A percentile compares a stretch with the other conserved stretches of the same genome.
phyloP scores from a whole-genome alignment of 257 asterid species.

The Ajuga chamaepitys region DNA sequence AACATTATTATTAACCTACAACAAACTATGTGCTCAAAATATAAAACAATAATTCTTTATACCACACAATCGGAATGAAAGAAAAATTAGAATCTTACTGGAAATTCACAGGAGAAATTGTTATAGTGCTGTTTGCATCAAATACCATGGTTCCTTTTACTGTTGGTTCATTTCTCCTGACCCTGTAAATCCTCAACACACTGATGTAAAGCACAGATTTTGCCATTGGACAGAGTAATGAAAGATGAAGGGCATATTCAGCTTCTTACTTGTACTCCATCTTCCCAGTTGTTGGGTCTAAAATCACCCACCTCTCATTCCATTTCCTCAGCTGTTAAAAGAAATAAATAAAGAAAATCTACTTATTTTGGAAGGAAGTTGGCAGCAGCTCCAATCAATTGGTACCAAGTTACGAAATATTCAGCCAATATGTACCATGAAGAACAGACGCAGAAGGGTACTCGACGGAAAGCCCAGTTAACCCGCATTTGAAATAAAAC shows the following conservation, averaged over 20 bases:
- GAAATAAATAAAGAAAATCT: conserved; percentile 11
- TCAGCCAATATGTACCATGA: background rate
- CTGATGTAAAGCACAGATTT: background rate
- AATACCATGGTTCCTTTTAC: conserved; percentile 79
- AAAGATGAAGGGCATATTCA: background rate
- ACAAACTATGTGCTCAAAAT: background rate
- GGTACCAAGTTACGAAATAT: background rate
- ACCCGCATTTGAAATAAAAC: background rate
- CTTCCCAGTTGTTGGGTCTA: conserved; percentile 97
- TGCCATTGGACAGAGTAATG: background rate
- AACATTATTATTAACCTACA: conserved; percentile 6
- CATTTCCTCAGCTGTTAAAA: conserved; percentile 77
- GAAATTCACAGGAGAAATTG: conserved; percentile 91
- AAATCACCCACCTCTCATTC: conserved; percentile 98
- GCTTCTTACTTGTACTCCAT: conserved; percentile 93
- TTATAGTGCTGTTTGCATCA: conserved; percentile 89
- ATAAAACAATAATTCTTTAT: background rate
- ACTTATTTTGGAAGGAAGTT: conserved; percentile 7
- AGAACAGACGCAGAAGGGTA: background rate
- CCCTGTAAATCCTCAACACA: conserved; percentile 35
- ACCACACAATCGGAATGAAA: conserved; percentile 2
- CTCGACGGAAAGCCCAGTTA: background rate
- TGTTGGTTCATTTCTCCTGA: conserved; percentile 80
- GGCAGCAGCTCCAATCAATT: conserved; percentile 2
- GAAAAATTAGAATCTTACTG: conserved; percentile 51